Conservation (phyloP, 768 basidiomycete genomes). For the Xanthoconium purpureum region DNA sequence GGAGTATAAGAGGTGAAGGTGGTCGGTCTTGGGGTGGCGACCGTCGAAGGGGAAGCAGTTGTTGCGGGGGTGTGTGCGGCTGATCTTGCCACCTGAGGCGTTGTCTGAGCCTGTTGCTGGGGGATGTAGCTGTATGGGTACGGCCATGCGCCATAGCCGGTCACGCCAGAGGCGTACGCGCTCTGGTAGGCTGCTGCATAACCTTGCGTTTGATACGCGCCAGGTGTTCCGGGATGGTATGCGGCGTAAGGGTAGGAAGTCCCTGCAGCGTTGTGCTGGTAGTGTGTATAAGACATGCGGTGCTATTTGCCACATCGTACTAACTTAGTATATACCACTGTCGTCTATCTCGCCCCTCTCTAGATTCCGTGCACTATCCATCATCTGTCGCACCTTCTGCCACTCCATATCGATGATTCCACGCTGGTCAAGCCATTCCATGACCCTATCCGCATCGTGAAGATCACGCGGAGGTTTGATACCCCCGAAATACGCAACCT, state of each 20-base stretch:
- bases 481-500: constrained; percentile 53
- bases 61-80: constrained; percentile 30
- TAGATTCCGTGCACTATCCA: constrained; percentile 68
- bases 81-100: constrained; percentile 28
- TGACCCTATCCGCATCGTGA: constrained; percentile 70
- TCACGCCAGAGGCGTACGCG: constrained; percentile 61
- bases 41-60: constrained; percentile 29
- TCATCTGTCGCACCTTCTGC: constrained; percentile 66
- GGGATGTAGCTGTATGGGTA: constrained; percentile 64
- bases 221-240: constrained; percentile 50
- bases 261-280: constrained; percentile 40
- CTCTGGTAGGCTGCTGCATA: constrained; percentile 45
- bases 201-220: constrained; percentile 46
- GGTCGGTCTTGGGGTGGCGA: constrained; percentile 37
- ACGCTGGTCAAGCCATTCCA: constrained; percentile 77
- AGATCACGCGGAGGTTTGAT: constrained; percentile 63
- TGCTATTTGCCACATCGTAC: neutral
- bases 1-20: constrained; percentile 60
- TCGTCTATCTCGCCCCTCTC: constrained; percentile 50
- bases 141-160: constrained; percentile 67
- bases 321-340: neutral
- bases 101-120: constrained; percentile 33
- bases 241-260: constrained; percentile 65
- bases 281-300: constrained; percentile 36
- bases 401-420: constrained; percentile 66